Evolutionary conservation across 2,329 filamentous ascomycete genomes (phyloP).

Genomic region (Dactylellina sp.): DNA sequence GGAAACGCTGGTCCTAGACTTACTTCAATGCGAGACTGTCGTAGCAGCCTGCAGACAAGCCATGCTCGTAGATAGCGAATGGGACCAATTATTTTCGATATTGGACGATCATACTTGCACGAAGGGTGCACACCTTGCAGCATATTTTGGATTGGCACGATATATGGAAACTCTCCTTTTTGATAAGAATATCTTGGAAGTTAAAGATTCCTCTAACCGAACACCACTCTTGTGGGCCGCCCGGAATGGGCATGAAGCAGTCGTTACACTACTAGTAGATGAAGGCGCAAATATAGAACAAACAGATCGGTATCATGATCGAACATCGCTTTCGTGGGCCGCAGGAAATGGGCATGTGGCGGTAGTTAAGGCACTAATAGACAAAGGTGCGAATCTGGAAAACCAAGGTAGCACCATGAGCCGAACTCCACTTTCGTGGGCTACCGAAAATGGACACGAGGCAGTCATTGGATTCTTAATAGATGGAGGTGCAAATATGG

Average conservation of each 20-base stretch:
- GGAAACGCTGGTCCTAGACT: neutral
- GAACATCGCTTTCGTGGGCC: constrained; percentile 9
- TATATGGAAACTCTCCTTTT: neutral
- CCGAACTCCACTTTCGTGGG: constrained; percentile 5
- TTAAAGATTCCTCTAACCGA: constrained; percentile 1
- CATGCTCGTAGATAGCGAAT: neutral
- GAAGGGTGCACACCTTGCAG: neutral
- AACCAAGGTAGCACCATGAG: too few species aligned
- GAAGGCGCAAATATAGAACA: constrained; percentile 4
- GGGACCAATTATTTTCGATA: neutral
- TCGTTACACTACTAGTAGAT: neutral
- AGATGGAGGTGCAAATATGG: neutral
- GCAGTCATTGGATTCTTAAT: neutral
- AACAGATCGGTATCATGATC: neutral
- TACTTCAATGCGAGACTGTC: neutral
- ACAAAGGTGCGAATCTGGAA: constrained; percentile 1
- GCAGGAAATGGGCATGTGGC: neutral
- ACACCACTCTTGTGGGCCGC: constrained; percentile 5
- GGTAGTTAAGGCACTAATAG: neutral
- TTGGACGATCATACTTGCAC: too few species aligned
- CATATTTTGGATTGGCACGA: constrained; percentile 1
- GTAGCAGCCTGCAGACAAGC: neutral
- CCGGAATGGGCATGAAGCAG: neutral
- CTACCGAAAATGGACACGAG: neutral
- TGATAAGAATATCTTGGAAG: neutral